phyloP scores from a whole-genome alignment of 1,284 basidiomycete species.

The Ustilago sp. region DNA sequence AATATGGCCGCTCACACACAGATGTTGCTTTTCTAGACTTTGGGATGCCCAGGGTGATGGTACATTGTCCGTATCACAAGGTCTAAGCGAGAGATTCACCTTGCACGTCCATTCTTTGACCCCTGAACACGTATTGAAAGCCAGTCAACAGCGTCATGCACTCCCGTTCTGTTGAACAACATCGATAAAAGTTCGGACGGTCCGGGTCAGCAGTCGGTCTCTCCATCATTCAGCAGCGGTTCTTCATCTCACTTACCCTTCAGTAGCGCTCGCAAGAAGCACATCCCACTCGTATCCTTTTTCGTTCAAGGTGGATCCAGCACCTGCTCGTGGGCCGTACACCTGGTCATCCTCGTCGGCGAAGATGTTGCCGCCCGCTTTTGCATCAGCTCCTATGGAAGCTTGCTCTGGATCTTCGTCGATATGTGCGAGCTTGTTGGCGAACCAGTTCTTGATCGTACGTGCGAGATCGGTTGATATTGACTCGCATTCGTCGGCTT shows the following conservation, averaged over 20 bases:
- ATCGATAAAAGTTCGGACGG: too few relatives aligned
- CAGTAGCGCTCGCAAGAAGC: slow-evolving; percentile 32
- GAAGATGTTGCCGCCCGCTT: slow-evolving; percentile 25
- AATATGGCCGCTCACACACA: too few relatives aligned
- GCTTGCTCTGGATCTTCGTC: slow-evolving; percentile 12
- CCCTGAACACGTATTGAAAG: slow-evolving; percentile 33
- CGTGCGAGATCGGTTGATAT: slow-evolving; percentile 17
- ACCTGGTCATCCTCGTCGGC: slow-evolving; percentile 31
- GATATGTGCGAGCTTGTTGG: slow-evolving; percentile 25
- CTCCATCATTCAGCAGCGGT: not conserved
- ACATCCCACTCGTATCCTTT: slow-evolving; percentile 50
- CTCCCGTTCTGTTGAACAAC: slow-evolving; percentile 21
- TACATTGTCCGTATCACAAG: not conserved
- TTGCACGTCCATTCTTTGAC: slow-evolving; percentile 11
- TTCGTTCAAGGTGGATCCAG: slow-evolving; percentile 18
- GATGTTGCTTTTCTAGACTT: not conserved
- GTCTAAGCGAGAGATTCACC: not conserved
- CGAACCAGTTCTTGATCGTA: slow-evolving; percentile 39
- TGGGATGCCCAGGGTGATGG: not conserved
- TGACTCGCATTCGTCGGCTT: slow-evolving; percentile 30
- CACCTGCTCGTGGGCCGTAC: slow-evolving; percentile 14
- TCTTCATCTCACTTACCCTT: slow-evolving; percentile 28
- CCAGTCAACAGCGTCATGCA: slow-evolving; percentile 44
- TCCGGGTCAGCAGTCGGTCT: not conserved
- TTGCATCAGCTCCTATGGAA: not conserved